Evolutionary conservation across 148 eudicot genomes (phyloP).

Genomic region (Rhododendron williamsianum): DNA sequence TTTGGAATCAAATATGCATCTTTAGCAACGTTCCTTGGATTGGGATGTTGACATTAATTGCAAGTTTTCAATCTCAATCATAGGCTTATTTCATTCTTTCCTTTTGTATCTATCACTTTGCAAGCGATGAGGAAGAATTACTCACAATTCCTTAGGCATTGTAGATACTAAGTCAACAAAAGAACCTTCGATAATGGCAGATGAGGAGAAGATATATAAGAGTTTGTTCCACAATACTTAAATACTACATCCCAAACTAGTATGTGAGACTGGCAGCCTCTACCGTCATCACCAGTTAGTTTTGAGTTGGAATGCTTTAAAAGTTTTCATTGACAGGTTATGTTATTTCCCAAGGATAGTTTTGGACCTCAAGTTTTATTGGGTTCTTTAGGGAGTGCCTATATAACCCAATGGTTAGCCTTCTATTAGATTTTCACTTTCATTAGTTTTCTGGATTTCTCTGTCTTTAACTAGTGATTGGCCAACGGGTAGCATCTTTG

Average conservation of each 20-base stretch:
- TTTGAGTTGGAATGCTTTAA: neutral
- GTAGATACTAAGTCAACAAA: neutral
- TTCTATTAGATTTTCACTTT: neutral
- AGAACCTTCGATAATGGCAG: neutral
- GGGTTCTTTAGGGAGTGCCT: neutral
- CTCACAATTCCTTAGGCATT: neutral
- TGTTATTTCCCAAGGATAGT: neutral
- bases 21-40: neutral
- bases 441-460: neutral
- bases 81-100: neutral
- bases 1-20: neutral
- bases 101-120: neutral
- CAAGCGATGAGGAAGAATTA: neutral
- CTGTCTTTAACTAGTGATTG: neutral
- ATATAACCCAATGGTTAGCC: neutral
- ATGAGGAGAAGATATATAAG: neutral
- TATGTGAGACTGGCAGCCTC: neutral
- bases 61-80: neutral
- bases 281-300: neutral
- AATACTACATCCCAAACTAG: neutral
- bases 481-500: neutral
- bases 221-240: neutral
- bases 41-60: neutral
- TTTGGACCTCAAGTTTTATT: neutral
- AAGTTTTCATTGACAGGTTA: neutral